These are phyloP conservation scores for Rubia peregrina DNA, from an alignment of 305 asterid species.

Conservation along the genomic window DNA sequence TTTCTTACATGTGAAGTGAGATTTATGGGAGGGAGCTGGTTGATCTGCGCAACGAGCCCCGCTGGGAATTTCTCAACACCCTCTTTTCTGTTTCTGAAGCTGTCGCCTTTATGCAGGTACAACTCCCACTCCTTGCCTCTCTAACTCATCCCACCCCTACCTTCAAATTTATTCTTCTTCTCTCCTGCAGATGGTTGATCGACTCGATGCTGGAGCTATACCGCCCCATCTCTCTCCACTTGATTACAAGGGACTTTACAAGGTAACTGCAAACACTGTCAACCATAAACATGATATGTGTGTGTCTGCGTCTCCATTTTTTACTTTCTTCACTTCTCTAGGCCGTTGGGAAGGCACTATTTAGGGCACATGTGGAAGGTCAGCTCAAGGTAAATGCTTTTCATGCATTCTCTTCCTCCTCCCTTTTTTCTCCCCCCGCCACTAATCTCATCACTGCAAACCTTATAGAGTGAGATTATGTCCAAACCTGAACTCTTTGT, in stretches of 20 bases:
- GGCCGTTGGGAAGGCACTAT: constrained; percentile 94
- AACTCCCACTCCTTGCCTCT: background rate
- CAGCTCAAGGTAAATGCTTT: constrained; percentile 60
- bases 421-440: constrained; percentile 12
- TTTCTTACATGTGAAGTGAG: constrained; percentile 45
- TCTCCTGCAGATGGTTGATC: constrained; percentile 69
- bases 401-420: constrained; percentile 11
- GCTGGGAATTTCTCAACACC: constrained; percentile 84
- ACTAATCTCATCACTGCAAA: constrained; percentile 26
- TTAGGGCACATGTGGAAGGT: constrained; percentile 95
- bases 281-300: constrained; percentile 10
- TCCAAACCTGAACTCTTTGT: constrained; percentile 88
- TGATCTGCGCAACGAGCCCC: constrained; percentile 64
- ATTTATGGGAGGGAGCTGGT: constrained; percentile 89
- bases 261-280: constrained; percentile 40
- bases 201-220: constrained; percentile 71
- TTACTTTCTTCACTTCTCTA: constrained; percentile 33
- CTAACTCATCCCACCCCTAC: background rate
- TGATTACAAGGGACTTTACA: constrained; percentile 88
- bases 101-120: constrained; percentile 93
- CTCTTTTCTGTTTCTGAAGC: constrained; percentile 92
- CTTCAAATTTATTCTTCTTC: background rate
- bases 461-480: constrained; percentile 74
- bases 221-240: constrained; percentile 58
- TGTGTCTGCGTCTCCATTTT: background rate